phyloP scores from a whole-genome alignment of 1,139 yeast genomes.

The Trichomonascaceae sp. region DNA sequence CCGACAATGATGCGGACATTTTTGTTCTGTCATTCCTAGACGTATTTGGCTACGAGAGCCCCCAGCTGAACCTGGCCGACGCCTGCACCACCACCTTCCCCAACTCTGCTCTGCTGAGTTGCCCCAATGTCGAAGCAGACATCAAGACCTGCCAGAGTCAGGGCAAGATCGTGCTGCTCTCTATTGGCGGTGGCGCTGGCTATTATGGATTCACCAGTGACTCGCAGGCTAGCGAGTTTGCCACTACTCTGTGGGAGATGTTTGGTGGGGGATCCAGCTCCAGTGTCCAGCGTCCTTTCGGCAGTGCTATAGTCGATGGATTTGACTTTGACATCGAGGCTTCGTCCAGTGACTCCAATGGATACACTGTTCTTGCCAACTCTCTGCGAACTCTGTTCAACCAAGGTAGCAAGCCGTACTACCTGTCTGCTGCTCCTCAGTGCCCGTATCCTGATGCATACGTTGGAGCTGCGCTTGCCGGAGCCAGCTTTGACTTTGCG shows the following conservation, averaged over 20 bases:
- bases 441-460: slow-evolving; percentile 85
- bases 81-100: slow-evolving; percentile 33
- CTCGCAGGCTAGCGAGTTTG: slow-evolving; percentile 50
- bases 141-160: slow-evolving; percentile 57
- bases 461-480: slow-evolving; percentile 50
- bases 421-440: slow-evolving; percentile 88
- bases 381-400: slow-evolving; percentile 42
- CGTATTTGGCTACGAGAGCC: slow-evolving; percentile 30
- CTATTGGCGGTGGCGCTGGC: slow-evolving; percentile 78
- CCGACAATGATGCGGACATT: slow-evolving; percentile 56
- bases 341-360: slow-evolving; percentile 31
- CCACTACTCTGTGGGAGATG: slow-evolving; percentile 65
- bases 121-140: slow-evolving; percentile 48
- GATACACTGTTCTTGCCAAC: slow-evolving; percentile 38
- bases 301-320: slow-evolving; percentile 49
- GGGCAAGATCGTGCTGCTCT: slow-evolving; percentile 62
- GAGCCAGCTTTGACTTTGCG: slow-evolving; percentile 64
- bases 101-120: slow-evolving; percentile 43
- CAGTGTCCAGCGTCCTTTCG: slow-evolving; percentile 56
- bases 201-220: slow-evolving; percentile 45
- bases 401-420: slow-evolving; percentile 37
- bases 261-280: slow-evolving; percentile 83
- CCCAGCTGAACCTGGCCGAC: slow-evolving; percentile 54
- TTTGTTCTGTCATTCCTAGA: slow-evolving; percentile 58
- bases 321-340: slow-evolving; percentile 62